These are phyloP conservation scores for Tolypocladium tundrense DNA, from an alignment of 2,329 filamentous ascomycete species.

Conservation along the genomic window DNA sequence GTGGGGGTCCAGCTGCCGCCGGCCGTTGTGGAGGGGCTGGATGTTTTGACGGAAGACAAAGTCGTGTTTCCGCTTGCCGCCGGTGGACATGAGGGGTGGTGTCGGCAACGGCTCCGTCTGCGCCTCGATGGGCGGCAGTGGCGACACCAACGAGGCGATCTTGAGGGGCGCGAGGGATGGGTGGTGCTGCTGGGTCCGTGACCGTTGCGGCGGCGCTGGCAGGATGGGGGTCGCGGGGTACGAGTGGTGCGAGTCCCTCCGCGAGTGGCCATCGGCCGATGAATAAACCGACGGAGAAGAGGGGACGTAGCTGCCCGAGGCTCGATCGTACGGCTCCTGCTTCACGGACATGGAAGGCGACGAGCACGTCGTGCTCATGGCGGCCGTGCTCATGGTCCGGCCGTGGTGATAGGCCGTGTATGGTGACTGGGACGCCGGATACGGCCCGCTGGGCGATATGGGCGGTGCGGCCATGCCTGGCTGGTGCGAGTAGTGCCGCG, in stretches of 20 bases:
- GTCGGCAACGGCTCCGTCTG: slow-evolving; percentile 18
- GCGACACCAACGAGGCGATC: slow-evolving; percentile 23
- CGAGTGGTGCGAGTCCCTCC: slow-evolving; percentile 19
- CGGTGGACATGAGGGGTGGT: slow-evolving; percentile 14
- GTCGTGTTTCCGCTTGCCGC: slow-evolving; percentile 28
- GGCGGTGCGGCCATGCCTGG: slow-evolving; percentile 21
- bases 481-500: slow-evolving; percentile 28
- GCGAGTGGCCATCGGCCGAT: slow-evolving; percentile 14
- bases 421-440: slow-evolving; percentile 26
- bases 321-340: slow-evolving; percentile 25
- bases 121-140: slow-evolving; percentile 23
- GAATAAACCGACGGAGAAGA: slow-evolving; percentile 25
- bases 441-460: slow-evolving; percentile 21
- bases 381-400: slow-evolving; percentile 15
- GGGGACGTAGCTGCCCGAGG: slow-evolving; percentile 25
- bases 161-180: slow-evolving; percentile 25
- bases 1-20: slow-evolving; percentile 25
- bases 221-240: slow-evolving; percentile 16
- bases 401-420: slow-evolving; percentile 17
- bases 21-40: slow-evolving; percentile 24
- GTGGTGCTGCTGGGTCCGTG: slow-evolving; percentile 5
- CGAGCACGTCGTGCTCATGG: slow-evolving; percentile 16
- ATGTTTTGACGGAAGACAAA: slow-evolving; percentile 20
- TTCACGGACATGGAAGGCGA: slow-evolving; percentile 19
- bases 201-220: slow-evolving; percentile 14